Base-by-base conservation (phyloP, 352 stramenopile species). In the Globisporangium cylindrosporum region DNA sequence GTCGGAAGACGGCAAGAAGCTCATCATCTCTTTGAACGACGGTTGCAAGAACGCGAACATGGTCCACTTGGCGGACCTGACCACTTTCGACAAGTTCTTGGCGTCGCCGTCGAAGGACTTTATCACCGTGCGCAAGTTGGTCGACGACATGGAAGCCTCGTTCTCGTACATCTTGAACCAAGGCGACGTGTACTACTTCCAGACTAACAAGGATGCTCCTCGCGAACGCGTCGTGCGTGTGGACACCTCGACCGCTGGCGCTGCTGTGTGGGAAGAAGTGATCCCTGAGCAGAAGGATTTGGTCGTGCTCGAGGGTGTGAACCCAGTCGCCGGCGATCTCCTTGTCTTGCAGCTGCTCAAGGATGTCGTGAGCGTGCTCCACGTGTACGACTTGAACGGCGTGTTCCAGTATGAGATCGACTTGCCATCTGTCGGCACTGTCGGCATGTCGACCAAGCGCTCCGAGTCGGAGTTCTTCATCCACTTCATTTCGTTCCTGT, bases 21-120 rank as follows among this genome's bases (percentile, higher is more conserved):
- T 96, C 41, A 60, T 96, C 36, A 68, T 96, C 38, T 90, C 78
- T 59, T 74, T 96, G 24, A 80, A 85, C 65, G 88, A 97, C 59
- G 86, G 86, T 49, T 97, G 88, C 82, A 95, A 95, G 77, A 94
- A 93, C 60, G 88, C 92, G 56, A 96, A 97, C 69, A 93, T 92
- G 88, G 71, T 97, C 27, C 90, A 93, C 58, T 61, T 92, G 9
- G 83, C 84, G n/a, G 72, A 89, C 36, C 58, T 92, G 25, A 68
- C 60, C 14, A 73, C 70, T 41, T 91, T 92, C 69, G 73, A 79
- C 0, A 66, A 64, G 18, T 92, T 88, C 62, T 62, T 88, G 22
- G 73, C 77, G 9, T 72, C 70, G 6, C 57, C 74, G 2, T 67
- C 68, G 12, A 69, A 79, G 22, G 54, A 76, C 2, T 66, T 70